Conservation (phyloP, 2,329 filamentous ascomycete genomes). For the Coniochaeta ligniaria region DNA sequence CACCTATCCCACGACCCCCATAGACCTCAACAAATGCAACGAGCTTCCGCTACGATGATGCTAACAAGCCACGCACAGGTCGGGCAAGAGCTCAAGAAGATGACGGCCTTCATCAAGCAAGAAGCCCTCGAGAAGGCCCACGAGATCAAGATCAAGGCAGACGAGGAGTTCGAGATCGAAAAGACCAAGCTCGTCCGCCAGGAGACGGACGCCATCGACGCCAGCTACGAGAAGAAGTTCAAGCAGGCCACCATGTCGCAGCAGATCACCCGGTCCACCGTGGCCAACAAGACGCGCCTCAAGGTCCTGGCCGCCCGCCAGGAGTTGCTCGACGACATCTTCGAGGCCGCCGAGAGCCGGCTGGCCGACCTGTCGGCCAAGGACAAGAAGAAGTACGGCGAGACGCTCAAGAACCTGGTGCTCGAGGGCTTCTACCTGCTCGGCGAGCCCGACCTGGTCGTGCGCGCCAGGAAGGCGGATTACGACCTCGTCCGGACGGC, state of each 20-base stretch:
- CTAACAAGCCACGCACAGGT: conserved; percentile 51
- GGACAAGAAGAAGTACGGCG: conserved; percentile 69
- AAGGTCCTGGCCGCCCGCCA: conserved; percentile 81
- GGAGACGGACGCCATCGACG: conserved; percentile 89
- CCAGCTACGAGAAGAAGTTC: conserved; percentile 95
- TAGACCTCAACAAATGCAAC: conserved; percentile 3
- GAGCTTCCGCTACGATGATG: conserved; percentile 7
- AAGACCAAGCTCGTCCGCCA: conserved; percentile 97
- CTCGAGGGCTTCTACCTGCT: conserved; percentile 88
- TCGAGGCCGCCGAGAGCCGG: conserved; percentile 70
- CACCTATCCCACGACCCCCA: conserved; percentile 9
- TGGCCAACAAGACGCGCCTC: conserved; percentile 92
- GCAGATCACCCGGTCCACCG: conserved; percentile 94
- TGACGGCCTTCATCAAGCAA: conserved; percentile 99
- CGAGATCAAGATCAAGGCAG: conserved; percentile 96
- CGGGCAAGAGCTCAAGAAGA: conserved; percentile 97
- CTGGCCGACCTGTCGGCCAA: conserved; percentile 55
- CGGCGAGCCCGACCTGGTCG: conserved; percentile 67
- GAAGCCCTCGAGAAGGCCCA: conserved; percentile 95
- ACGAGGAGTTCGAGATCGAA: conserved; percentile 98
- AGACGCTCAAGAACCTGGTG: conserved; percentile 69
- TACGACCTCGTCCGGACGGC: conserved; percentile 69
- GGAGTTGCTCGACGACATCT: conserved; percentile 84
- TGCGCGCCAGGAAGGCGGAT: conserved; percentile 77
- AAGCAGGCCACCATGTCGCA: conserved; percentile 98